These are phyloP conservation scores for Luzula sylvatica DNA, from an alignment of 176 grass and related monocot genomes.

Conservation along the genomic window DNA sequence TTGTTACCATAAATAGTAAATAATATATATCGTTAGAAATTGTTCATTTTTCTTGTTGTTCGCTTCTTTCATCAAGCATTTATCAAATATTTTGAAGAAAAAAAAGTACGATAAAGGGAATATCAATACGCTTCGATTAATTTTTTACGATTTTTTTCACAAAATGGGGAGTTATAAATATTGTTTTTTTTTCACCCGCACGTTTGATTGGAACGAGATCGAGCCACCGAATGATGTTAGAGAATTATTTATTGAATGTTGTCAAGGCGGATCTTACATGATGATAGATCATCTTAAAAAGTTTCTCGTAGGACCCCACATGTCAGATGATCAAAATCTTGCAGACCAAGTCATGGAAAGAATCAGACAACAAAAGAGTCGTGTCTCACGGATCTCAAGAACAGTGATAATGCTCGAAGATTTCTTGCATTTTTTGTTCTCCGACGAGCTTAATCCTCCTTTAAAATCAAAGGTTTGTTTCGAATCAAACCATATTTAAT, in stretches of 20 bases:
- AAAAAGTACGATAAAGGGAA: conserved; percentile 1
- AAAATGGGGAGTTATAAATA: conserved; percentile 22
- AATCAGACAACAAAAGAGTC: conserved; percentile 5
- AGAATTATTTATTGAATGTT: background rate
- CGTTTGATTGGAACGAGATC: conserved; percentile 4
- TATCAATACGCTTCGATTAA: background rate
- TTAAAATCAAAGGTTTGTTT: conserved; percentile 9
- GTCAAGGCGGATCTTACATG: conserved; percentile 6
- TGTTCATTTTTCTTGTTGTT: background rate
- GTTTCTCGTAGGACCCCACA: background rate
- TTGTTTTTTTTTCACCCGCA: conserved; percentile 18
- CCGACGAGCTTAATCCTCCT: conserved; percentile 9
- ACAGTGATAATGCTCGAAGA: conserved; percentile 2
- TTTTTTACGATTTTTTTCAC: no score
- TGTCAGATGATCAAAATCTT: background rate
- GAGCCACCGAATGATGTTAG: conserved; percentile 3
- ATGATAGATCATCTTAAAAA: conserved; percentile 3
- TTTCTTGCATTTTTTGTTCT: conserved; percentile 11
- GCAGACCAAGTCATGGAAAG: background rate
- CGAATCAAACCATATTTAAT: no score
- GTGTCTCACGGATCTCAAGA: background rate
- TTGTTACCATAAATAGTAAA: conserved; percentile 15
- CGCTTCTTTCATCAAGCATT: conserved; percentile 1
- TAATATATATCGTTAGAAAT: background rate
- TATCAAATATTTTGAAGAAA: background rate